Conservation (phyloP, 768 basidiomycete genomes). For the Daedaleopsis nitida region DNA sequence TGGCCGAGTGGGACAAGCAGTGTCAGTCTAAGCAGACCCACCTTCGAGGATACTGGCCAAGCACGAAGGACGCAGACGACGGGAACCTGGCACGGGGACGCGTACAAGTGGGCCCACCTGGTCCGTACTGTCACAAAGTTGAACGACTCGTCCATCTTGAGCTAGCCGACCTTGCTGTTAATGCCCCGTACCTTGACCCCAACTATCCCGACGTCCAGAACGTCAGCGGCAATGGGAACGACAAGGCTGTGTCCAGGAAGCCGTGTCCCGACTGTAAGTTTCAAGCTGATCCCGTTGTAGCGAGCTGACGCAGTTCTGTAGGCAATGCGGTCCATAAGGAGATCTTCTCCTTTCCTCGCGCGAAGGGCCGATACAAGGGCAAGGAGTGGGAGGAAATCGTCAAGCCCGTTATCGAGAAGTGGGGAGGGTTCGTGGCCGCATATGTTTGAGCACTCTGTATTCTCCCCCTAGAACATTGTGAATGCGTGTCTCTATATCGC, state of each 20-base stretch:
- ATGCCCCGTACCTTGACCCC: conserved; percentile 60
- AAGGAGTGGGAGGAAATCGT: conserved; percentile 78
- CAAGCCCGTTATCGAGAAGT: conserved; percentile 73
- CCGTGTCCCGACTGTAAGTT: conserved; percentile 49
- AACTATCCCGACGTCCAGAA: conserved; percentile 39
- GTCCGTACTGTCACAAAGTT: conserved; percentile 69
- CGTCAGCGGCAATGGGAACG: conserved; percentile 23
- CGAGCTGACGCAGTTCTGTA: conserved; percentile 24
- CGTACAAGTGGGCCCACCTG: conserved; percentile 61
- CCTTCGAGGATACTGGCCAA: conserved; percentile 75
- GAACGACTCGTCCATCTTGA: conserved; percentile 84
- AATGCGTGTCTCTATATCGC: too few relatives aligned
- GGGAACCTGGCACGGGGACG: conserved; percentile 65
- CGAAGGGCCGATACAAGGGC: conserved; percentile 56
- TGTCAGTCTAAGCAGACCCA: conserved; percentile 78
- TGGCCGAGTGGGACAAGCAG: conserved; percentile 81
- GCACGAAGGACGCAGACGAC: conserved; percentile 41
- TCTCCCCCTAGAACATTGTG: not conserved
- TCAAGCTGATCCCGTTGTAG: not conserved
- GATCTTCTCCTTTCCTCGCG: conserved; percentile 73
- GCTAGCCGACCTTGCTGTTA: conserved; percentile 64
- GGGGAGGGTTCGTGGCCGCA: conserved; percentile 64
- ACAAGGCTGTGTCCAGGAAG: conserved; percentile 15
- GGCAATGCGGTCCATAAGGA: conserved; percentile 70
- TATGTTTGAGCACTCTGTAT: conserved; percentile 18